Evolutionary conservation across 2,329 filamentous ascomycete genomes (phyloP).

Genomic region (Cladophialophora psammophila): DNA sequence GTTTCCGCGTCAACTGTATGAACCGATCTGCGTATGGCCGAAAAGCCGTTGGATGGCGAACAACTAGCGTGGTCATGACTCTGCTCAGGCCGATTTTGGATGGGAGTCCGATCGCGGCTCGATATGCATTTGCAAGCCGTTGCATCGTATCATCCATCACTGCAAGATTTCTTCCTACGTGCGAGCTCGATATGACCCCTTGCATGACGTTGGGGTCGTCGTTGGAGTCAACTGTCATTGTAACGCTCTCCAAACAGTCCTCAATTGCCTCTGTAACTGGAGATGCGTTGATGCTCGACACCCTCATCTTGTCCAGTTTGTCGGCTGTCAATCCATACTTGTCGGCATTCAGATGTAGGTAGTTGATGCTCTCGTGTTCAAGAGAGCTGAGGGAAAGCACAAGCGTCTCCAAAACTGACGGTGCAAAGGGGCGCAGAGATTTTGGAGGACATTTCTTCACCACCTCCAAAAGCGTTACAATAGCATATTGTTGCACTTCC

Average conservation of each 20-base stretch:
- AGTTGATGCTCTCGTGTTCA: conserved; percentile 89
- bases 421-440: conserved; percentile 78
- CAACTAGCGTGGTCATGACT: conserved; percentile 83
- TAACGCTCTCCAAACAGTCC: conserved; percentile 82
- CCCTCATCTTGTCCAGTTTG: conserved; percentile 85
- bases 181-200: conserved; percentile 29
- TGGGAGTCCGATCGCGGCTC: conserved; percentile 85
- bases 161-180: neutral
- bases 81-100: conserved; percentile 92
- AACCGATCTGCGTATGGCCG: conserved; percentile 77
- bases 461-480: conserved; percentile 83
- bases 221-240: conserved; percentile 62
- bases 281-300: conserved; percentile 80
- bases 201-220: conserved; percentile 31
- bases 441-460: conserved; percentile 84
- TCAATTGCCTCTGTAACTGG: conserved; percentile 94
- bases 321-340: conserved; percentile 86
- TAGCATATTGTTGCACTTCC: conserved; percentile 85
- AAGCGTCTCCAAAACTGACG: conserved; percentile 80
- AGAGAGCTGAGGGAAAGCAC: conserved; percentile 84
- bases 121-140: conserved; percentile 78
- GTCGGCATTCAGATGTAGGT: conserved; percentile 85
- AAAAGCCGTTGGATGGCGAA: conserved; percentile 78
- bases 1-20: conserved; percentile 77
- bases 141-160: conserved; percentile 74